Evolutionary conservation across 768 basidiomycete genomes (phyloP).

Genomic region (Hygrophorus russula): DNA sequence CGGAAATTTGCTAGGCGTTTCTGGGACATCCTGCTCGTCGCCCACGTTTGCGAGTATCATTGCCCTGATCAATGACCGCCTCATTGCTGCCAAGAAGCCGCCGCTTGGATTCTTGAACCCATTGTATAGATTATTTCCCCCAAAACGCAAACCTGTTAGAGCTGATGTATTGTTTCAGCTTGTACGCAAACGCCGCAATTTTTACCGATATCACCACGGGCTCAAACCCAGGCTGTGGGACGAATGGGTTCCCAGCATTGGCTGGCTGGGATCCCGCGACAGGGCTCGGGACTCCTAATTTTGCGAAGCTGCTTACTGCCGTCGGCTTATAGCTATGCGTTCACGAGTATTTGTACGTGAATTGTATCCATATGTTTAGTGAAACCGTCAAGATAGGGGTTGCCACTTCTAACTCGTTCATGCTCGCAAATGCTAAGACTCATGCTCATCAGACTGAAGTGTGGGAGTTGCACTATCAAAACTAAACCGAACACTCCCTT

Average conservation of each 20-base stretch:
- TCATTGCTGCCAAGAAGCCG: slow-evolving; percentile 21
- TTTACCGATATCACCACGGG: slow-evolving; percentile 30
- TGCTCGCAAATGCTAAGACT: too few species aligned
- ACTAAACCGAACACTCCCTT: neutral
- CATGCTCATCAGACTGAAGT: too few species aligned
- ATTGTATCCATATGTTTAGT: too few species aligned
- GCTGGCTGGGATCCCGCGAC: slow-evolving; percentile 33
- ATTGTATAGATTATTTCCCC: slow-evolving; percentile 4
- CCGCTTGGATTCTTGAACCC: slow-evolving; percentile 26
- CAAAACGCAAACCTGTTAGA: slow-evolving; percentile 3
- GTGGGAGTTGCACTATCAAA: too few species aligned
- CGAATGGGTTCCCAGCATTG: slow-evolving; percentile 21
- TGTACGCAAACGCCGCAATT: slow-evolving; percentile 21
- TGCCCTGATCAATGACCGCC: slow-evolving; percentile 35
- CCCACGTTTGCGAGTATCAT: slow-evolving; percentile 32
- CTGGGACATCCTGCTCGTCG: slow-evolving; percentile 18
- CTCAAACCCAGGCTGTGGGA: slow-evolving; percentile 26
- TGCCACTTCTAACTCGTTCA: too few species aligned
- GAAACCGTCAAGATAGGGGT: too few species aligned
- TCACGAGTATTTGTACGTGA: too few species aligned
- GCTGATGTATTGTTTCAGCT: slow-evolving; percentile 5
- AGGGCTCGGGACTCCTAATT: slow-evolving; percentile 37
- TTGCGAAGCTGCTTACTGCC: slow-evolving; percentile 18
- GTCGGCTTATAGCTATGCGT: neutral
- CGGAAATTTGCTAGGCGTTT: too few species aligned